Evolutionary conservation across 495 filamentous ascomycete genomes (phyloP), one percentile per base, ranked within the genome.

Genomic region (Staphylotrichum longicolle): DNA sequence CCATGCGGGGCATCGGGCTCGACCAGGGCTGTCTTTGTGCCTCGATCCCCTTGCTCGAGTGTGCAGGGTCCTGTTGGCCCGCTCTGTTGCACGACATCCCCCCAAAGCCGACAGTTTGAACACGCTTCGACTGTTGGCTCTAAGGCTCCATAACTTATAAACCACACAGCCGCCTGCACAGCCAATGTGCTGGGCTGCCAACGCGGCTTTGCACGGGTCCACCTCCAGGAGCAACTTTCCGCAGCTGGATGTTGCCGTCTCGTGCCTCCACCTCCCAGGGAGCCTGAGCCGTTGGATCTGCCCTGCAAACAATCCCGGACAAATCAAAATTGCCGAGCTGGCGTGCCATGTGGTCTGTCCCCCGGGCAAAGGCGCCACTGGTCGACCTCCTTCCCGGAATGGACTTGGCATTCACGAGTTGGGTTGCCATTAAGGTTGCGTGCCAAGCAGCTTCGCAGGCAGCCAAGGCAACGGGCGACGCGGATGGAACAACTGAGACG

Each of bases 231-330:
- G 40, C 54, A 56, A 12, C 40, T 27, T 46, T 57, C 50, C 54
- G 44, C 53, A 57, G 52, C 14, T 33, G 47, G 20, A 27, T 27
- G 57, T 8, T 41, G 37, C 39, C 51, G n/a, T 51, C 35, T 15
- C 47, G 37, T 9, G 20, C 9, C 20, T 7, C 47, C 47, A 10
- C 20, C 20, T 32, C 5, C 33, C 1, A 27, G 20, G 20, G 10
- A 5, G n/a, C 52, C 9, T 3, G 52, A 41, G 50, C 52, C 52
- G 52, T 41, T 54, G 52, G 51, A 54, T 54, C 51, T 50, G 30
- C 47, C 37, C 37, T 39, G 37, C 2, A 10, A 39, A 10, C 6
- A 10, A 39, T 6, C 37, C 37, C 10, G 6, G 27, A 34, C 47
- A 32, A 49, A 14, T 8, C 27, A 49, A 27, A 8, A 52, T 20